These are phyloP conservation scores for Raffaelea ambrosiae DNA, from an alignment of 2,329 filamentous ascomycete genomes.

Conservation along the genomic window DNA sequence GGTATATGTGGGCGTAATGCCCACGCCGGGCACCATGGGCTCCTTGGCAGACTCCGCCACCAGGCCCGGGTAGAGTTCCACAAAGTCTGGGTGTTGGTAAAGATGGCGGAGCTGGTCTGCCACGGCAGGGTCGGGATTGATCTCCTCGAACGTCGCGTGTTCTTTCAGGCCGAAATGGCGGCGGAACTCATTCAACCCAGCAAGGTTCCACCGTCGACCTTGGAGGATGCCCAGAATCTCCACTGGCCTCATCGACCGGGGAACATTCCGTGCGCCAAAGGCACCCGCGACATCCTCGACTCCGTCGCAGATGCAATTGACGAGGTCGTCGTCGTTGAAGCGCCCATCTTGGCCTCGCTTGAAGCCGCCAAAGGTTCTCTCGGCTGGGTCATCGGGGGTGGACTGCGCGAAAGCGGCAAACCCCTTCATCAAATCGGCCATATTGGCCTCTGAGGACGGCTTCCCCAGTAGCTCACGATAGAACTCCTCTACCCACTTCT, in stretches of 20 bases:
- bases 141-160: slow-evolving; percentile 72
- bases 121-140: slow-evolving; percentile 68
- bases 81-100: slow-evolving; percentile 70
- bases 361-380: slow-evolving; percentile 61
- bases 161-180: slow-evolving; percentile 71
- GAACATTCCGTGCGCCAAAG: slow-evolving; percentile 67
- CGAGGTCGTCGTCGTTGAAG: slow-evolving; percentile 70
- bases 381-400: slow-evolving; percentile 56
- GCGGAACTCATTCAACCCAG: slow-evolving; percentile 76
- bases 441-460: slow-evolving; percentile 44
- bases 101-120: slow-evolving; percentile 57
- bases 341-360: slow-evolving; percentile 56
- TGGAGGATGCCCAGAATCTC: slow-evolving; percentile 77
- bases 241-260: slow-evolving; percentile 62
- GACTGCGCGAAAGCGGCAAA: slow-evolving; percentile 54
- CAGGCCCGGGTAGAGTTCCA: slow-evolving; percentile 73
- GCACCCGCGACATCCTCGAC: slow-evolving; percentile 71
- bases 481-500: slow-evolving; percentile 68
- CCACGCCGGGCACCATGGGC: slow-evolving; percentile 65
- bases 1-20: slow-evolving; percentile 67
- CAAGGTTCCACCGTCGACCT: slow-evolving; percentile 66
- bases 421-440: slow-evolving; percentile 52
- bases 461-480: slow-evolving; percentile 57
- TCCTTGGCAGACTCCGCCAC: slow-evolving; percentile 68
- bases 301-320: slow-evolving; percentile 57